Base-by-base conservation (phyloP, 441 rosid genomes). In the Erysimum cheiri region DNA sequence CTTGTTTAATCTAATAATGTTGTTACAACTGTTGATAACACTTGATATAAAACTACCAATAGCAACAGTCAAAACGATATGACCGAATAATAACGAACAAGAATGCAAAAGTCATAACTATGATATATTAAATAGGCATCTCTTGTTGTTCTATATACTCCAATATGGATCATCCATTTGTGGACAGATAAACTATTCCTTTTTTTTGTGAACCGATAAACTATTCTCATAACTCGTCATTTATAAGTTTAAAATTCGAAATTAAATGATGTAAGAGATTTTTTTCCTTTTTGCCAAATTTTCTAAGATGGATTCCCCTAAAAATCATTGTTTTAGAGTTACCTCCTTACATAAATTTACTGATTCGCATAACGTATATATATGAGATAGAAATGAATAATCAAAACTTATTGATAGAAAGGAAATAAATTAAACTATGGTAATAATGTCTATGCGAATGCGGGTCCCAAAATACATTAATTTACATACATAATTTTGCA, bases 391-490 rank as follows among this genome's bases (percentile, higher is more conserved):
- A 31, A 29, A 31, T 31, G 60, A 73, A 39, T 60, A 60, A 67
- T 49, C 58, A 67, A 60, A 73, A 67, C 29, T 8, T 52, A 41
- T 60, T 67, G 64, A 53, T 60, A 67, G 58, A 67, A 73, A 19
- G 28, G 64, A 53, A 67, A 67, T 44, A 53, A 74, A 74, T 74
- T 43, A 28, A 74, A 75, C 70, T 55, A 69, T 69, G 64, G 64
- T 48, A 61, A 58, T 73, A 53, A 26, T 40, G 70, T 62, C 70
- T 53, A 75, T 62, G 58, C 74, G 66, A 63, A 75, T 69, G 65
- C 47, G 69, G 74, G 78, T 61, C 74, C 73, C 74, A 69, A 68
- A 55, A 17, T 63, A 69, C 74, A 62, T 75, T 61, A 47, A 69
- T 47, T 61, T 62, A 46, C 53, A 61, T 52, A 68, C 48, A 37